A percentile compares a stretch with the other conserved stretches of the same genome.
phyloP scores from a whole-genome alignment of 2,329 filamentous ascomycete species.

The Neophaeococcomyces mojaviensis region DNA sequence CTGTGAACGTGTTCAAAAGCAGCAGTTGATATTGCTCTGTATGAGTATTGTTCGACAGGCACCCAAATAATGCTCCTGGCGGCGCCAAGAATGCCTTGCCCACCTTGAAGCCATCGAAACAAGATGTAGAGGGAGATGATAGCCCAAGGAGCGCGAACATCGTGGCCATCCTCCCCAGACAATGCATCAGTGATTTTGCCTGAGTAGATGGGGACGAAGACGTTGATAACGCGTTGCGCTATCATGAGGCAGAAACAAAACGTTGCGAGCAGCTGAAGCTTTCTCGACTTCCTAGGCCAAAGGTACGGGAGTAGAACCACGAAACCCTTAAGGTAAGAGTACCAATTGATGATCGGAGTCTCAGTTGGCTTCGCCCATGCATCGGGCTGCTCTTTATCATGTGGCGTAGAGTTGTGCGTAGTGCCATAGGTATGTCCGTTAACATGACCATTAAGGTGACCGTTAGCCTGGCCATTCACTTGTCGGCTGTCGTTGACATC shows the following conservation, averaged over 20 bases:
- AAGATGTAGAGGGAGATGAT: conserved; percentile 69
- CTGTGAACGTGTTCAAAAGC: conserved; percentile 96
- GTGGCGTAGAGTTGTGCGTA: conserved; percentile 33
- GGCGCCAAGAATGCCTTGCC: conserved; percentile 78
- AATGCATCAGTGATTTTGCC: conserved; percentile 72
- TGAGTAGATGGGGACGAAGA: conserved; percentile 75
- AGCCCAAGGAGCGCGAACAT: conserved; percentile 59
- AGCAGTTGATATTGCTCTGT: conserved; percentile 84
- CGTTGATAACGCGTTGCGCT: conserved; percentile 74
- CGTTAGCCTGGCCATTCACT: conserved; percentile 28
- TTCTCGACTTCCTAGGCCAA: conserved; percentile 77
- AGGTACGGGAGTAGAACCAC: conserved; percentile 92
- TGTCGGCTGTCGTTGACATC: conserved; percentile 26
- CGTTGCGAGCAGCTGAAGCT: conserved; percentile 69
- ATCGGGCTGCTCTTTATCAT: conserved; percentile 30
- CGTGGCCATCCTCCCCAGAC: conserved; percentile 47
- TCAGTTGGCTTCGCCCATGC: conserved; percentile 81
- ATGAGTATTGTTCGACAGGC: conserved; percentile 93
- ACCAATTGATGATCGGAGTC: conserved; percentile 83
- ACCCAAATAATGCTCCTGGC: conserved; percentile 84
- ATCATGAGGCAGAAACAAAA: conserved; percentile 75
- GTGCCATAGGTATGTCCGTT: conserved; percentile 48
- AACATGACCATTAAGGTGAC: conserved; percentile 36
- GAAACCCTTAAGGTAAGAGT: conserved; percentile 89
- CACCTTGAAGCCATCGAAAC: conserved; percentile 76